Percentiles rank a stretch among this genome's conserved stretches.
Conservation (phyloP, 768 basidiomycete genomes). For the Kwoniella pini region DNA sequence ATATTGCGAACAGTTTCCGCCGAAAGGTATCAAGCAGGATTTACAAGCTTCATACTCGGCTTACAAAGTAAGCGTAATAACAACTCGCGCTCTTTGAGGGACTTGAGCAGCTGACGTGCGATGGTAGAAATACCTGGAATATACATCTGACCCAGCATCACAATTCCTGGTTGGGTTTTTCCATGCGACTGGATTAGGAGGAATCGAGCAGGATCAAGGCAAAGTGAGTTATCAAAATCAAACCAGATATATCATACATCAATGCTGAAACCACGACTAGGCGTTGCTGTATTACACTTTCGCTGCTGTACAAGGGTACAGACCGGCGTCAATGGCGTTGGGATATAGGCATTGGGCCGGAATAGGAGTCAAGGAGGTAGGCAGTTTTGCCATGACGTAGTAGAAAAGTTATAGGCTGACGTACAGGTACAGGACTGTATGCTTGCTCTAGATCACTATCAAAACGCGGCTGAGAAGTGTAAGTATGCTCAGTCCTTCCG, state of each 20-base stretch:
- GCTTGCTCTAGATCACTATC: slow-evolving; percentile 83
- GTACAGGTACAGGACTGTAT: slow-evolving; percentile 62
- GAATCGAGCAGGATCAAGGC: slow-evolving; percentile 55
- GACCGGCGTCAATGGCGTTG: slow-evolving; percentile 86
- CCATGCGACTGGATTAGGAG: slow-evolving; percentile 72
- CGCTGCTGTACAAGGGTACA: slow-evolving; percentile 81
- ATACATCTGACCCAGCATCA: slow-evolving; percentile 73
- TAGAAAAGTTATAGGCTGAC: slow-evolving; percentile 11
- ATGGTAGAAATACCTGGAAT: slow-evolving; percentile 54
- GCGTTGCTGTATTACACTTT: slow-evolving; percentile 94
- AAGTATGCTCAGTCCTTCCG: too few relatives aligned
- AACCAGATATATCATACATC: background rate
- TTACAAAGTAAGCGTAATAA: slow-evolving; percentile 56
- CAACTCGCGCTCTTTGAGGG: background rate
- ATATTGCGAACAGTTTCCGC: slow-evolving; percentile 38
- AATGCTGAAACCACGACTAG: slow-evolving; percentile 36
- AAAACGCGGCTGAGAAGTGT: slow-evolving; percentile 84
- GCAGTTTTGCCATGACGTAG: background rate
- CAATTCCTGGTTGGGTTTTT: slow-evolving; percentile 87
- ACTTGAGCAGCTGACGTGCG: background rate
- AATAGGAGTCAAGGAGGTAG: slow-evolving; percentile 75
- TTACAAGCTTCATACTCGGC: slow-evolving; percentile 27
- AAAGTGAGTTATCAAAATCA: slow-evolving; percentile 45
- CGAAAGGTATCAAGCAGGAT: slow-evolving; percentile 46
- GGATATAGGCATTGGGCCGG: slow-evolving; percentile 96